Percentiles rank a stretch among this genome's conserved stretches.
Conservation (phyloP, 257 asterid genomes). For the Rhazya stricta region DNA sequence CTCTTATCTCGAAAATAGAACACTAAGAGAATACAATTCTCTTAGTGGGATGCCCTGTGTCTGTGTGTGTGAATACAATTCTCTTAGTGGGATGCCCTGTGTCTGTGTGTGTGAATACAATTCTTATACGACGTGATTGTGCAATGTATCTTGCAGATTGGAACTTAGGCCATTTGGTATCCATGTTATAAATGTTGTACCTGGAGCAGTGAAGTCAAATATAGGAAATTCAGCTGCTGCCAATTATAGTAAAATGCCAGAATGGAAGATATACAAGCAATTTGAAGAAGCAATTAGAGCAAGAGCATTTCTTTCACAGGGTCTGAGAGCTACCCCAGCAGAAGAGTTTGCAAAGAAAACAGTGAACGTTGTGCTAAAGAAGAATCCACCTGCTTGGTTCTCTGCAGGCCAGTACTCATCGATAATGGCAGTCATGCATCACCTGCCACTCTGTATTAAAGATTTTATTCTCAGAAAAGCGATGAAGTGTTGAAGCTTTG, state of each 20-base stretch:
- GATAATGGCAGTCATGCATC: slow-evolving; percentile 38
- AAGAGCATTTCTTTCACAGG: slow-evolving; percentile 63
- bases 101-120: background rate
- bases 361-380: slow-evolving; percentile 57
- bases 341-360: slow-evolving; percentile 79
- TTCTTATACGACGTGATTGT: background rate
- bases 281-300: slow-evolving; percentile 59
- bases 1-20: no score
- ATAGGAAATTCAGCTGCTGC: slow-evolving; percentile 61
- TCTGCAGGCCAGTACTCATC: slow-evolving; percentile 61
- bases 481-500: slow-evolving; percentile 35
- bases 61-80: no score
- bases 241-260: slow-evolving; percentile 62
- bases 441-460: slow-evolving; percentile 57
- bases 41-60: background rate
- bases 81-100: background rate
- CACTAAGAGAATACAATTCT: no score
- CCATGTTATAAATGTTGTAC: slow-evolving; percentile 65
- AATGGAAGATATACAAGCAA: slow-evolving; percentile 77
- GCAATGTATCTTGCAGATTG: slow-evolving; percentile 23
- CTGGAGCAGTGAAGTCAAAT: slow-evolving; percentile 79
- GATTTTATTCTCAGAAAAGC: slow-evolving; percentile 51
- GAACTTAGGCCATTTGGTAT: slow-evolving; percentile 53
- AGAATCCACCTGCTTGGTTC: slow-evolving; percentile 74
- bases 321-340: slow-evolving; percentile 60